Evolutionary conservation across 2,329 filamentous ascomycete genomes (phyloP), one percentile per base, ranked within the genome.

Genomic region (Phialocephala subalpina): DNA sequence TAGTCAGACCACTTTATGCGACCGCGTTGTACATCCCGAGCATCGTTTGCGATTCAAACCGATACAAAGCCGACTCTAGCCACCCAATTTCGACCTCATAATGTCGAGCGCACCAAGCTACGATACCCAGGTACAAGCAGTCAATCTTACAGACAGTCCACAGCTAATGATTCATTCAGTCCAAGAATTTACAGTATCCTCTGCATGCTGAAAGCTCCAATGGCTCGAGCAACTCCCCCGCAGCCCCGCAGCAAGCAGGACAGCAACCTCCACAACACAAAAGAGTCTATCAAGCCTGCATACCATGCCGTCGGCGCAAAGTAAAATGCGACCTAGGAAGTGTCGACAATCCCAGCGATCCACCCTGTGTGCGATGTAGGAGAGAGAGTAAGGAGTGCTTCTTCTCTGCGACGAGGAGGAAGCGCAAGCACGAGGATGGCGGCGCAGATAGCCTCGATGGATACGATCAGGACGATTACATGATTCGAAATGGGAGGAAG

Each of bases 341-440:
- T 74, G 95, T 98, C 77, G 96, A 98, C 80, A 95, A 96, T 74
- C 96, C 96, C 27, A 90, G 94, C 79, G 93, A 97, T 74, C 95
- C 95, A 63, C 96, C 96, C 2, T 99, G 96, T 79, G 92, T 95
- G 66, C 90, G 96, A 76, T 99, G 96, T 78, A 91, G 94, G 61
- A 90, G 96, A 72, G 96, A 99, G 83, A 93, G 91, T 82, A 98
- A 98, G 79, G 91, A 97, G 75, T 99, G 96, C 83, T 97, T 91
- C 85, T 99, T 99, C 83, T 97, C 94, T 69, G 93, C 94, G 22
- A 98, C 94, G 36, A 87, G 96, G 59, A 90, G 96, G 76, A 98
- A 98, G 88, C 89, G 94, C 77, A 97, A 96, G 84, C 86, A 86
- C 57, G 83, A 92, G 71, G 87, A 84, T 80, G 81, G 79, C 74